Base-by-base conservation (phyloP, 1,284 basidiomycete species). In the Cryptococcus sp. region DNA sequence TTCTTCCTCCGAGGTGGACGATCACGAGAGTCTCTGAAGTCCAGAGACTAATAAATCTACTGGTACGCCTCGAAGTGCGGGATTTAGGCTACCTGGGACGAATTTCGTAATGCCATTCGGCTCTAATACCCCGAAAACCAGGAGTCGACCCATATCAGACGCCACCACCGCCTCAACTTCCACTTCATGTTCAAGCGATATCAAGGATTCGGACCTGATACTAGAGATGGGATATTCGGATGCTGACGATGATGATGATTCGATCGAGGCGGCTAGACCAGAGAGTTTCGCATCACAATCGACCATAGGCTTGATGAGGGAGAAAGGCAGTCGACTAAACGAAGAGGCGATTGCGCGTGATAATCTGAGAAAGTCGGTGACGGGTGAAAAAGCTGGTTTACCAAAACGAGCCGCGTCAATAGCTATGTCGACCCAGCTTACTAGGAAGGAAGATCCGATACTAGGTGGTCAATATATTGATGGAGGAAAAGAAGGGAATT, bases 71-170 rank as follows among this genome's bases (percentile, higher is more conserved):
- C 54, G 54, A 0, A 47, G 22, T n/a, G 47, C 43, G 10, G 57
- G 55, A 7, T 23, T 63, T 37, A 53, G 56, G 19, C 54, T 62
- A 10, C 60, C 57, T 18, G 62, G 60, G 2, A 62, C 56, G 9
- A 60, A 45, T 31, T 41, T 60, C 19, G 41, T 34, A 3, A 39
- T 62, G 13, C 41, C 55, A 18, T 18, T 55, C 7, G 50, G 50
- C 32, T 34, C 32, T 9, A 34, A 9, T 34, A 9, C 32, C 32
- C 32, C n/a, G n/a, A n/a, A n/a, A n/a, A n/a, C n/a, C n/a, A n/a
- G 22, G 41, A 43, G n/a, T 45, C 45, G 51, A 4, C 39, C 46
- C 18, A 47, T 4, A 7, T 5, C n/a, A 44, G 14, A 37, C 24
- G 16, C 14, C 49, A 36, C 21, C 7, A 16, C 18, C 46, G 46